phyloP scores from a whole-genome alignment of 768 basidiomycete species.

The Tulasnella sp. region DNA sequence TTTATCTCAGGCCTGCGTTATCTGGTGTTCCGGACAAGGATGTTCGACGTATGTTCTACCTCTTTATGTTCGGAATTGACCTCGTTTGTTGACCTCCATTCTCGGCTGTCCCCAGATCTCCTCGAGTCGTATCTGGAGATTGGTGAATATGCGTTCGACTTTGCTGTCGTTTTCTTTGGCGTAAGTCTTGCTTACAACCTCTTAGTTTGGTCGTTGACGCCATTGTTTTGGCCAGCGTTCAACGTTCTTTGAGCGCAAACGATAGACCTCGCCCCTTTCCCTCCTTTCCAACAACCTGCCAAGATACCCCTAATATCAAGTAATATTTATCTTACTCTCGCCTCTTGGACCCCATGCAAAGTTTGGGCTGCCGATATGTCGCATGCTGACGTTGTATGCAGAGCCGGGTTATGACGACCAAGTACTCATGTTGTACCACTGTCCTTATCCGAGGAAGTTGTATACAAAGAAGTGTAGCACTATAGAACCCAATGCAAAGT shows the following conservation, averaged over 20 bases:
- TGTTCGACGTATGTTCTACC: slow-evolving; percentile 52
- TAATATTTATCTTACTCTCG: too few species aligned
- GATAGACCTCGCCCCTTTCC: too few species aligned
- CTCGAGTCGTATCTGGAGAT: slow-evolving; percentile 67
- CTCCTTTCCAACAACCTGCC: background rate
- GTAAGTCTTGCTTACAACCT: slow-evolving; percentile 34
- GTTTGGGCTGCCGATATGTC: too few species aligned
- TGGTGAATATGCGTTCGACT: slow-evolving; percentile 79
- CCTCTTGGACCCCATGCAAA: too few species aligned
- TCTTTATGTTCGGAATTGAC: background rate
- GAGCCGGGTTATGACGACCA: slow-evolving; percentile 6
- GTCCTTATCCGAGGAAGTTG: slow-evolving; percentile 83
- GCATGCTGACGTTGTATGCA: too few species aligned
- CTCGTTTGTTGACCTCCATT: background rate
- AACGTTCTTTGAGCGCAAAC: slow-evolving; percentile 53
- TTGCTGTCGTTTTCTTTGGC: slow-evolving; percentile 71
- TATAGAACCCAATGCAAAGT: slow-evolving; percentile 90
- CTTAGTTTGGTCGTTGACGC: slow-evolving; percentile 6
- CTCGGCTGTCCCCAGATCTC: slow-evolving; percentile 37
- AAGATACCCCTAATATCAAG: too few species aligned
- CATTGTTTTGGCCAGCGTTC: slow-evolving; percentile 40
- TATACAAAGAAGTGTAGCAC: slow-evolving; percentile 97
- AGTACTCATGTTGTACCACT: slow-evolving; percentile 16
- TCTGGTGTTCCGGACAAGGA: slow-evolving; percentile 78
- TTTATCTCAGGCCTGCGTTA: slow-evolving; percentile 48